A percentile compares a stretch with the other conserved stretches of the same genome.
Conservation (phyloP, 208 protist genomes). For the Acanthamoeba triangularis region DNA sequence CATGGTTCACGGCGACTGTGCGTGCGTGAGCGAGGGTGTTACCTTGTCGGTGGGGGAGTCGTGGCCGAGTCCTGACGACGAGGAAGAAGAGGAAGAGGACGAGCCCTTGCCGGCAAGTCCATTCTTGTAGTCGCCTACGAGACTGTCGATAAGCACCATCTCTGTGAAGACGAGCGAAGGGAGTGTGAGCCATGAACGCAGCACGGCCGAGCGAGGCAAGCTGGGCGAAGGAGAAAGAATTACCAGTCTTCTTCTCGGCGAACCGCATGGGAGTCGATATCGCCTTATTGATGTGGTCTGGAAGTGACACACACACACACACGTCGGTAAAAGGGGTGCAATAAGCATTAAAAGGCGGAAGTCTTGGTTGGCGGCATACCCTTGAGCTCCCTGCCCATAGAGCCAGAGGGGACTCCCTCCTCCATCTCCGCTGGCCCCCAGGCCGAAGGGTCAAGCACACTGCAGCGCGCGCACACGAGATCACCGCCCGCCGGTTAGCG, state of each 20-base stretch:
- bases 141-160: neutral
- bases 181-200: neutral
- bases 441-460: neutral
- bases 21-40: no score
- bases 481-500: no score
- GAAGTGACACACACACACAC: neutral
- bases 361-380: neutral
- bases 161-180: neutral
- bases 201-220: neutral
- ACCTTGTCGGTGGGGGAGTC: conserved; percentile 5
- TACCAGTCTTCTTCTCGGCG: conserved; percentile 27
- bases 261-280: conserved; percentile 15
- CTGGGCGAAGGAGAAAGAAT: neutral
- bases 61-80: neutral
- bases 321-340: neutral
- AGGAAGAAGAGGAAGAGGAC: neutral
- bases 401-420: conserved; percentile 14
- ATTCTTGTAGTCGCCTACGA: conserved; percentile 29
- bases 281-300: conserved; percentile 33
- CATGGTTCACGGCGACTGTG: neutral
- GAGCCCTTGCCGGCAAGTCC: neutral
- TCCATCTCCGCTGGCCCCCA: neutral
- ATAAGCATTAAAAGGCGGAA: no score
- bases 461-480: neutral
- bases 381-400: neutral